Base-by-base conservation (phyloP, 192 early-diverging fungal genomes). In the Pilaira anomala region DNA sequence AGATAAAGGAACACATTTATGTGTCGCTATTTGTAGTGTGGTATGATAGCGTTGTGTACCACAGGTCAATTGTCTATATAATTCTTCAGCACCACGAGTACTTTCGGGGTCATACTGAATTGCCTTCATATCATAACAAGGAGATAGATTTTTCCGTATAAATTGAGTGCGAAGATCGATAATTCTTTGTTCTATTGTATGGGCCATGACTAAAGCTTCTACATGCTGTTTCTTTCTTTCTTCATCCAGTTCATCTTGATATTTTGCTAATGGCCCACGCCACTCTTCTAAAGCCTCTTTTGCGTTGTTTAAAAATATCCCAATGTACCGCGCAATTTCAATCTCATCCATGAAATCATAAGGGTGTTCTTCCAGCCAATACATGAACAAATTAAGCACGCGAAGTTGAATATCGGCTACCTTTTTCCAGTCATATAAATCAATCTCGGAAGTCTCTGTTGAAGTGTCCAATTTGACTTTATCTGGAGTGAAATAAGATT, bases 331-430 rank as follows among this genome's bases (percentile, higher is more conserved):
- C 2, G 55, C 19, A 16, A 69, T 40, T 8, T 69, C 65, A 13
- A 79, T 50, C 53, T 84, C 78, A 59, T 91, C 85, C 28, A 85
- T 51, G 56, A 91, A 86, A 61, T 91, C 88, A 46, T 74, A 68
- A 66, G 81, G 78, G 65, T 83, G 80, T 28, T 76, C 61, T 19
- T 70, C 63, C 13, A 87, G 65, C 88, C 88, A 91, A 63, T 85
- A 83, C 41, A 83, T 75, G 39, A 87, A 66, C 9, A 84, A 66
- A 49, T 84, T 78, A 7, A 91, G 67, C 16, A 83, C 60, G 16
- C 67, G 66, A 2, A 57, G 51, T 36, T 85, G 79, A 24, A 81
- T 66, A 21, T 33, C 46, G 7, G 75, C 52, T 14, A 76, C 60
- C 39, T 41, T 60, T 44, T 60, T 61, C 82, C 78, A 80, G 19